Conservation (phyloP, 2,329 filamentous ascomycete species). For the Truncatella angustata region DNA sequence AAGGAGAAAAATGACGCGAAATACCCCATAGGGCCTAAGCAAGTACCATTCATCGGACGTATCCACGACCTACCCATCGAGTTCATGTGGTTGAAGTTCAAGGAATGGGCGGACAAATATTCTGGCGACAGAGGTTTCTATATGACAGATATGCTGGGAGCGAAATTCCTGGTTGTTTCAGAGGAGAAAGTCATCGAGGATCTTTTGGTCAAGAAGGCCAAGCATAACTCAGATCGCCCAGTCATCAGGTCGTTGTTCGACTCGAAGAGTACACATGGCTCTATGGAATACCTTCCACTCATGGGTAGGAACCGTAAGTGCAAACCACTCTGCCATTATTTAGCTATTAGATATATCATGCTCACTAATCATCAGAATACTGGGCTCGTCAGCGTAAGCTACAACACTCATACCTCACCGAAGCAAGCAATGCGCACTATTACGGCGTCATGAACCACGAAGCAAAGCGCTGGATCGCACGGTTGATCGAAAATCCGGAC, state of each 20-base stretch:
- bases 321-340: background rate
- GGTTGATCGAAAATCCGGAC: slow-evolving; percentile 47
- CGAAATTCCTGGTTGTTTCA: slow-evolving; percentile 41
- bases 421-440: slow-evolving; percentile 32
- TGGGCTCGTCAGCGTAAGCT: slow-evolving; percentile 54
- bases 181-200: slow-evolving; percentile 53
- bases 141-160: slow-evolving; percentile 32
- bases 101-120: slow-evolving; percentile 33
- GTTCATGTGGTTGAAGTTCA: slow-evolving; percentile 54
- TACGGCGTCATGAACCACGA: slow-evolving; percentile 47
- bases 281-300: slow-evolving; percentile 54
- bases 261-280: slow-evolving; percentile 52
- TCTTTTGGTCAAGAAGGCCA: slow-evolving; percentile 49
- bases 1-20: slow-evolving; percentile 29
- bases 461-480: slow-evolving; percentile 50
- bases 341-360: background rate
- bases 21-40: slow-evolving; percentile 29
- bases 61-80: slow-evolving; percentile 47
- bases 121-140: slow-evolving; percentile 30
- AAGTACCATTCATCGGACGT: slow-evolving; percentile 33
- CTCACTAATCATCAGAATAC: slow-evolving; percentile 37
- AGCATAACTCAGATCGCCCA: slow-evolving; percentile 48
- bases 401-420: slow-evolving; percentile 48
- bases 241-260: slow-evolving; percentile 50
- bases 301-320: slow-evolving; percentile 54